A percentile compares a stretch with the other conserved stretches of the same genome.
Evolutionary conservation across 495 filamentous ascomycete species (phyloP).

Genomic region (Penicillium nucicola): DNA sequence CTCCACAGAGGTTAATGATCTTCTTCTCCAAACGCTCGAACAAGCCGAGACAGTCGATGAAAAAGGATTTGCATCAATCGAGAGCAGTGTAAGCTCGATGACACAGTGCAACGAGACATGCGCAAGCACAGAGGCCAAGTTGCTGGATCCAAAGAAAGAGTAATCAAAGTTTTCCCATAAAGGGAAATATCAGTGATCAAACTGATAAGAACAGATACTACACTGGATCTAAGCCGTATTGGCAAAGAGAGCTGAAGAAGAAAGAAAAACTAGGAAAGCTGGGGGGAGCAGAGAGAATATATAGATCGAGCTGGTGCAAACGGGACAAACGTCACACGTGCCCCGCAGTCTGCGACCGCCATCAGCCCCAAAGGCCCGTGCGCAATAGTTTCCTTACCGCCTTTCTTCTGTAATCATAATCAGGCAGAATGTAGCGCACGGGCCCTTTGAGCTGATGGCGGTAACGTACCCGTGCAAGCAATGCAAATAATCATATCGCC

Average conservation of each 20-base stretch:
- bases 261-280: conserved; percentile 40
- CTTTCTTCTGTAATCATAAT: no score
- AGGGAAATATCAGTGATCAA: conserved; percentile 73
- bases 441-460: no score
- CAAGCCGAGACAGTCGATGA: conserved; percentile 55
- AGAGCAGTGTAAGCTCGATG: conserved; percentile 85
- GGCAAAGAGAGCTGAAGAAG: conserved; percentile 55
- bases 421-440: no score
- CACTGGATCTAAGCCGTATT: conserved; percentile 82
- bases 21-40: conserved; percentile 62
- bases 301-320: conserved; percentile 12
- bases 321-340: no score
- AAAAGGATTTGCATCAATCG: conserved; percentile 77
- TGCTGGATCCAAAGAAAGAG: conserved; percentile 65
- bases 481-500: background rate
- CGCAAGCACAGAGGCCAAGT: conserved; percentile 75
- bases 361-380: no score
- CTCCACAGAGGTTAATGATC: no score
- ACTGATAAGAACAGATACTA: conserved; percentile 99
- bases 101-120: conserved; percentile 71
- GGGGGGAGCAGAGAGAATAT: conserved; percentile 24
- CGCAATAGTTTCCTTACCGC: no score
- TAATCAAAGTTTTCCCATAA: conserved; percentile 72
- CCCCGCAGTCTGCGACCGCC: no score
- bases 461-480: no score